Conservation (phyloP, 345 rosid species). For the Angophora floribunda region DNA sequence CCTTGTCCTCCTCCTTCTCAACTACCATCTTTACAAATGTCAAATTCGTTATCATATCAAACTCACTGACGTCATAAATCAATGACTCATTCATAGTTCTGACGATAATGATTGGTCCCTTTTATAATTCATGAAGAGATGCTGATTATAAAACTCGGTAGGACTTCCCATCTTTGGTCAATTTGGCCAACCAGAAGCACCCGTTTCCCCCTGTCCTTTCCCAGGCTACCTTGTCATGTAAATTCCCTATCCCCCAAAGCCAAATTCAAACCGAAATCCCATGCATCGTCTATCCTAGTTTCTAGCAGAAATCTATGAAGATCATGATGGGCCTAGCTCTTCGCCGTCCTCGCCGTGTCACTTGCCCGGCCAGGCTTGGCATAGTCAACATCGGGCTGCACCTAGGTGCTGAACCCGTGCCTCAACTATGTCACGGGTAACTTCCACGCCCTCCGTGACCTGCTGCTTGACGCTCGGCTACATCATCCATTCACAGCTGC, state of each 20-base stretch:
- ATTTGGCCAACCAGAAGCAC: slow-evolving; percentile 1
- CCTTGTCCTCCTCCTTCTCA: not conserved
- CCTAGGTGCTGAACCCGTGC: slow-evolving; percentile 20
- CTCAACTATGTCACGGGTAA: slow-evolving; percentile 27
- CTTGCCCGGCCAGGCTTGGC: slow-evolving; percentile 2
- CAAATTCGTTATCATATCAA: not conserved
- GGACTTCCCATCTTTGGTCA: not conserved
- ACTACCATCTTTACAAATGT: not conserved
- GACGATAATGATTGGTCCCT: not conserved
- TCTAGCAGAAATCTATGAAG: not conserved
- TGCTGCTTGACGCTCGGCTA: slow-evolving; percentile 43
- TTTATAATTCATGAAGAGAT: not conserved
- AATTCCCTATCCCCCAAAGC: not conserved
- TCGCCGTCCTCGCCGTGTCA: not conserved
- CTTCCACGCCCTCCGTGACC: slow-evolving; percentile 31
- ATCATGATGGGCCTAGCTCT: not conserved
- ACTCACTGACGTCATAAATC: not conserved
- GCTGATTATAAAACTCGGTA: not conserved
- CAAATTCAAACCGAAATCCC: not conserved
- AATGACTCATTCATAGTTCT: not conserved
- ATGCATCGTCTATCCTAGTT: not conserved
- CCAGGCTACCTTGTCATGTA: not conserved
- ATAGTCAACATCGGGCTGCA: slow-evolving; percentile 21
- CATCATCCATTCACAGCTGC: slow-evolving; percentile 32
- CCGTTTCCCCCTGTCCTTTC: not conserved